Base-by-base conservation (phyloP, 1,139 yeast species). In the Zygoascus sp. region DNA sequence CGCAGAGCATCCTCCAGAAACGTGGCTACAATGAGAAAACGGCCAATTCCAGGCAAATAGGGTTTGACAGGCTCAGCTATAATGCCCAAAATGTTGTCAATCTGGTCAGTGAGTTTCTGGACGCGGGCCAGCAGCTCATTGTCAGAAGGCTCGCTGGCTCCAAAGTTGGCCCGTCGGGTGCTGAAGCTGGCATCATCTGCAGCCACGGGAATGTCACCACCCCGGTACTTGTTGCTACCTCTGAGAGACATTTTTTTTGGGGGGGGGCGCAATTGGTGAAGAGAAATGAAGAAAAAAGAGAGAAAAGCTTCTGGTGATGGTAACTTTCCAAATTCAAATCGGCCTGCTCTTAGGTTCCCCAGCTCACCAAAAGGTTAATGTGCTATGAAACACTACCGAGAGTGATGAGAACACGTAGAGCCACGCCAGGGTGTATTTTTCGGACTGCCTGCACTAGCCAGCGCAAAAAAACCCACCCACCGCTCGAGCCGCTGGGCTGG, bases 11-110 rank as follows among this genome's bases (percentile, higher is more conserved):
- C 98, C 67, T 92, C 98, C 58, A 81, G 79, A 64, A 90, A 92
- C 1, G 98, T 92, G 45, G 96, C 96, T 51, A 92, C 96, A 56
- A 92, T 89, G 58, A 90, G 78, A 52, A 87, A 81, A 50, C 98
- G 76, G 23, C 97, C 97, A 56, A 92, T 77, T 20, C 83, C 81
- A 11, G 97, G 97, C 49, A 71, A 60, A 48, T 64, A 66, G 21
- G 74, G 73, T 60, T 66, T 65, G 47, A 70, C 51, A 4, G 74
- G 73, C 19, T 62, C 62, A 25, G 70, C 66, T 16, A 64, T 46
- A 15, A 38, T 32, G 47, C 71, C 72, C 28, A 69, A 55, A 30
- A 58, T 44, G 42, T 59, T 54, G 53, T 67, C 72, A 27, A 65
- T 45, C 38, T 59, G 44, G 48, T 62, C 63, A 10, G 69, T 58